phyloP scores from a whole-genome alignment of 2,329 filamentous ascomycete species.

The Diaporthe sp. region DNA sequence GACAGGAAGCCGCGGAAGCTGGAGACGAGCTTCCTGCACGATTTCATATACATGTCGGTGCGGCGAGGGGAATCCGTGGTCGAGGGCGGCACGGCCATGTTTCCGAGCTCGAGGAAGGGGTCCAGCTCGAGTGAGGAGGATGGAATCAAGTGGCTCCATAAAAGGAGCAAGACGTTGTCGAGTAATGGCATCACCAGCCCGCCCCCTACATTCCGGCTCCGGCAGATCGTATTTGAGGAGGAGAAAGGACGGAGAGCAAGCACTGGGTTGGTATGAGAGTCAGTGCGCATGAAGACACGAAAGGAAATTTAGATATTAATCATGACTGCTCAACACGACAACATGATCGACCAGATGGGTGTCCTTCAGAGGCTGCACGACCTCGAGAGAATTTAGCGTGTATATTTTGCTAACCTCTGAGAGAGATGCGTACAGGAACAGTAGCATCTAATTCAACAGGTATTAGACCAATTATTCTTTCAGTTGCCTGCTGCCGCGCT shows the following conservation, averaged over 20 bases:
- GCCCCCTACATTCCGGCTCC: slow-evolving; percentile 32
- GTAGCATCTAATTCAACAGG: neutral
- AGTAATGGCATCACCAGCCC: slow-evolving; percentile 23
- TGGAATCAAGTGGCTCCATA: slow-evolving; percentile 16
- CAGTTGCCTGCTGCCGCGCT: neutral
- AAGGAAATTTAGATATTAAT: neutral
- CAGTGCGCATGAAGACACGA: neutral
- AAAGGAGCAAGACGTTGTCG: neutral
- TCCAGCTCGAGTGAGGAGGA: slow-evolving; percentile 30
- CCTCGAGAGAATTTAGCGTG: too few species aligned
- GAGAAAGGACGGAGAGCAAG: slow-evolving; percentile 21
- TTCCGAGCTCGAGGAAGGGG: slow-evolving; percentile 23
- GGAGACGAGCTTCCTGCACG: slow-evolving; percentile 56
- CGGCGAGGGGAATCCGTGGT: slow-evolving; percentile 38
- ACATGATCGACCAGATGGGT: too few species aligned
- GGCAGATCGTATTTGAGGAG: slow-evolving; percentile 36
- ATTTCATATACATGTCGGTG: slow-evolving; percentile 58
- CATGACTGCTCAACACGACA: neutral
- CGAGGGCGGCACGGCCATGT: slow-evolving; percentile 12
- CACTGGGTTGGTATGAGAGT: slow-evolving; percentile 2
- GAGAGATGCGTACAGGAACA: neutral
- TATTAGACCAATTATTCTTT: neutral
- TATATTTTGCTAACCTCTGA: neutral
- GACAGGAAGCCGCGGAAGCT: slow-evolving; percentile 57
- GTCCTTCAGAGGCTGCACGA: neutral